These are phyloP conservation scores for Boletellus deceptivus DNA, from an alignment of 1,284 basidiomycete species.

Conservation along the genomic window DNA sequence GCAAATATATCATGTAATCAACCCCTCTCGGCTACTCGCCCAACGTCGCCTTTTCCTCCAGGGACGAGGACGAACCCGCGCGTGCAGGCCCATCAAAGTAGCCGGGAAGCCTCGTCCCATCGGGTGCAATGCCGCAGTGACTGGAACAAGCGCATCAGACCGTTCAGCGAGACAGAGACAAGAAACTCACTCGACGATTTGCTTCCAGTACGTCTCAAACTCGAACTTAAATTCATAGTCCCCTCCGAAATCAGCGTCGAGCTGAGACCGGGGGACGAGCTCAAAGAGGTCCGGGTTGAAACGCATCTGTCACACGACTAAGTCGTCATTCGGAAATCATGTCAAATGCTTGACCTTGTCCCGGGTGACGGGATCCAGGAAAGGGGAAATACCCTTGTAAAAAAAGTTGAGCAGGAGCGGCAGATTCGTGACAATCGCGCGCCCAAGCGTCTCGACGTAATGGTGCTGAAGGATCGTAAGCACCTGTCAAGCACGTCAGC, in stretches of 20 bases:
- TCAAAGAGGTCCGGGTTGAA: slow-evolving; percentile 84
- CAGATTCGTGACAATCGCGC: slow-evolving; percentile 83
- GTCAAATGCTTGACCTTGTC: slow-evolving; percentile 62
- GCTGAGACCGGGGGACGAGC: slow-evolving; percentile 71
- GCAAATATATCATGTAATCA: slow-evolving; percentile 27
- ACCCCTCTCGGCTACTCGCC: background rate
- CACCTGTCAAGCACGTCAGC: slow-evolving; percentile 40
- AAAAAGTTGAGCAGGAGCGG: slow-evolving; percentile 80
- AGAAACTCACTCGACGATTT: slow-evolving; percentile 58
- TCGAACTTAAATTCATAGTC: slow-evolving; percentile 78
- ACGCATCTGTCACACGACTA: slow-evolving; percentile 57
- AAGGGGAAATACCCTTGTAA: slow-evolving; percentile 84
- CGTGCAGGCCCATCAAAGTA: slow-evolving; percentile 26
- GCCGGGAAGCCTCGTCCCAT: slow-evolving; percentile 50
- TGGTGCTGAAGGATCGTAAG: slow-evolving; percentile 86
- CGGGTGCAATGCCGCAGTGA: slow-evolving; percentile 57
- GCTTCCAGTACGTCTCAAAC: slow-evolving; percentile 74
- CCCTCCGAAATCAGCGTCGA: slow-evolving; percentile 84
- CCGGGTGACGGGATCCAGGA: slow-evolving; percentile 87
- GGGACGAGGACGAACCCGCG: background rate
- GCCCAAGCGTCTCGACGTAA: slow-evolving; percentile 87
- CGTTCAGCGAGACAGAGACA: background rate
- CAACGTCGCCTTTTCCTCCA: background rate
- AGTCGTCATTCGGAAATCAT: background rate
- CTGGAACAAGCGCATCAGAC: slow-evolving; percentile 33